Evolutionary conservation across 179 eudicot genomes (phyloP), one percentile per base, ranked within the genome.

Genomic region (Spinacia oleracea): DNA sequence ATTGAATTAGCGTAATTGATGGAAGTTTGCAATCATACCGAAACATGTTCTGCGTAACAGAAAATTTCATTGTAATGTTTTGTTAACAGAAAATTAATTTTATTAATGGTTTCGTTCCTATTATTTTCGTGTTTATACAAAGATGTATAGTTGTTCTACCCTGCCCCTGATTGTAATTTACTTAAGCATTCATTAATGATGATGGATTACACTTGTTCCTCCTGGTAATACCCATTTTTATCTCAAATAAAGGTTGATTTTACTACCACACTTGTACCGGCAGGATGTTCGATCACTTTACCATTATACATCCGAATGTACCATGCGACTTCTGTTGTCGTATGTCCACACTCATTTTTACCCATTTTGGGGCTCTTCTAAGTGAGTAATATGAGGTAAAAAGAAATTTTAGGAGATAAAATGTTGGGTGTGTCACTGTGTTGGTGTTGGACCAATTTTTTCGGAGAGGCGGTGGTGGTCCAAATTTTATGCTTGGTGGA

Each of bases 21-120:
- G 75, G 62, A 72, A 18, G 9, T 27, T 48, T 29, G 40, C 71
- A 66, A 66, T 66, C 48, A 66, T 70, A 70, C 35, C 15, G 14
- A 45, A 43, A 43, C 51, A 68, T 40, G 51, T 68, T 40, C 3
- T 40, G 51, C 51, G n/a, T 16, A 42, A n/a, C 18, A 11, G 7
- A 7, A 34, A 40, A 45, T 3, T 70, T 15, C 38, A 70, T 27
- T 67, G 12, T 70, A 16, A 27, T 71, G 40, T 27, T 38, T 5
- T n/a, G 53, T 45, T 45, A n/a, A 35, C 46, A 34, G 1, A 62
- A 62, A 62, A 14, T 0, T 12, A 16, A 16, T 64, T 64, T 43
- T 40, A 9, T 9, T n/a, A 40, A 0, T 16, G 18, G 2, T 68
- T 18, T 42, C 6, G 42, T 38, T 5, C 29, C 9, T 9, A 16